Evolutionary conservation across 2,329 filamentous ascomycete genomes (phyloP).

Genomic region (Trichoderma sp.): DNA sequence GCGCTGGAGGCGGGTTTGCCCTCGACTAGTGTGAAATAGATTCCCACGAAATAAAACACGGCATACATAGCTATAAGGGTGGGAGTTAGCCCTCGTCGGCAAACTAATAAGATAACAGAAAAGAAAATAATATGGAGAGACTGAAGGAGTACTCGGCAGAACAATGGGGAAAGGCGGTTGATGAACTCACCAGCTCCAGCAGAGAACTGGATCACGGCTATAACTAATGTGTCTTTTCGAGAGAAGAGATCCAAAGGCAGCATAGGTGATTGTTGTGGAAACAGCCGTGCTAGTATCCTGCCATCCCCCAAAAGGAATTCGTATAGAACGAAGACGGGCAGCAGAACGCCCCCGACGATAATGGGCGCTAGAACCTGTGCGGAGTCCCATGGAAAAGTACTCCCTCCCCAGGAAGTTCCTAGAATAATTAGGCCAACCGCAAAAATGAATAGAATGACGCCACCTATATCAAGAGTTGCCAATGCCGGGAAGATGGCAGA

Average conservation of each 20-base stretch:
- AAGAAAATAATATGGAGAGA: background rate
- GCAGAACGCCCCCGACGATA: background rate
- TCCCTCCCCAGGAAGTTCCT: background rate
- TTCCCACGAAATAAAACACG: background rate
- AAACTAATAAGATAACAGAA: background rate
- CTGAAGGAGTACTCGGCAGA: background rate
- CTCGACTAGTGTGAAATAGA: background rate
- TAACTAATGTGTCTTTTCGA: background rate
- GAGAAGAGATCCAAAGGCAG: background rate
- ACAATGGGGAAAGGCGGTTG: background rate
- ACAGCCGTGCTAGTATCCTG: background rate
- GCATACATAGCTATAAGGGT: background rate
- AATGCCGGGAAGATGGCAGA: background rate
- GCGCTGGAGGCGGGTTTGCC: background rate
- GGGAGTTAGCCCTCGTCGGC: background rate
- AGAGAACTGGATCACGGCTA: background rate
- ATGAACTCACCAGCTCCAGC: background rate
- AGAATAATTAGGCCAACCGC: background rate
- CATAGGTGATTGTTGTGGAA: background rate
- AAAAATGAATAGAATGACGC: background rate
- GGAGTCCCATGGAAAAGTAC: background rate
- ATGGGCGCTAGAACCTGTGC: background rate
- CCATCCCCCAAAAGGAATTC: background rate
- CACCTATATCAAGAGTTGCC: background rate
- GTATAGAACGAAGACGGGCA: background rate